Conservation (phyloP, 2,329 filamentous ascomycete genomes). For the Trichoderma cornu-damae region DNA sequence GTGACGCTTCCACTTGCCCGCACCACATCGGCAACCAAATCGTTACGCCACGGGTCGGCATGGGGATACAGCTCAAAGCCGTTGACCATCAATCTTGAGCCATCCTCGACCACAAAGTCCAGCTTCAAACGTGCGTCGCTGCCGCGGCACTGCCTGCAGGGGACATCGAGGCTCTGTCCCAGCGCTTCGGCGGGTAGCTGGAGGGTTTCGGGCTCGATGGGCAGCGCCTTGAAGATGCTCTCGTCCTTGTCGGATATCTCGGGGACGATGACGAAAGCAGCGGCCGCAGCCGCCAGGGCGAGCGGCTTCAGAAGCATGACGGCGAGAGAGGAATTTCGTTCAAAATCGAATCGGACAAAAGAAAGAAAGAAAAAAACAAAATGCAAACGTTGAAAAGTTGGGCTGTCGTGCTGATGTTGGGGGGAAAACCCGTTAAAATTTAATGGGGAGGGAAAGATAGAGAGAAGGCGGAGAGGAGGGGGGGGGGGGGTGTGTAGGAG, state of each 20-base stretch:
- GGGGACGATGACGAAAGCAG: constrained; percentile 52
- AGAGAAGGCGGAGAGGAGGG: background rate
- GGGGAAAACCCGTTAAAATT: no score
- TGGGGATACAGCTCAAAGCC: constrained; percentile 56
- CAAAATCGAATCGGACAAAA: background rate
- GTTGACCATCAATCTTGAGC: constrained; percentile 52
- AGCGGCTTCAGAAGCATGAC: constrained; percentile 34
- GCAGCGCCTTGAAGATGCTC: constrained; percentile 39
- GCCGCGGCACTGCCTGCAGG: constrained; percentile 52
- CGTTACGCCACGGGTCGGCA: constrained; percentile 41
- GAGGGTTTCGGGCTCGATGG: constrained; percentile 34
- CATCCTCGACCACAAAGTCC: constrained; percentile 48
- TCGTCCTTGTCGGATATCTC: constrained; percentile 41
- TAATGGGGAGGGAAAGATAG: background rate
- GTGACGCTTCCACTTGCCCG: constrained; percentile 35
- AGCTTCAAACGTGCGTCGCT: constrained; percentile 45
- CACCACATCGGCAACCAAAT: constrained; percentile 44
- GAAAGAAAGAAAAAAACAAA: background rate
- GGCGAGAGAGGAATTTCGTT: background rate
- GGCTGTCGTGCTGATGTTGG: no score
- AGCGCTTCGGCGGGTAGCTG: constrained; percentile 33
- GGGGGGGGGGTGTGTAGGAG: background rate
- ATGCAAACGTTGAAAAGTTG: background rate
- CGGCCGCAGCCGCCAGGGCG: constrained; percentile 32
- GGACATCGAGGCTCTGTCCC: constrained; percentile 42